A percentile compares a stretch with the other conserved stretches of the same genome.
Conservation (phyloP, 257 asterid species). For the Scutellaria galericulata region DNA sequence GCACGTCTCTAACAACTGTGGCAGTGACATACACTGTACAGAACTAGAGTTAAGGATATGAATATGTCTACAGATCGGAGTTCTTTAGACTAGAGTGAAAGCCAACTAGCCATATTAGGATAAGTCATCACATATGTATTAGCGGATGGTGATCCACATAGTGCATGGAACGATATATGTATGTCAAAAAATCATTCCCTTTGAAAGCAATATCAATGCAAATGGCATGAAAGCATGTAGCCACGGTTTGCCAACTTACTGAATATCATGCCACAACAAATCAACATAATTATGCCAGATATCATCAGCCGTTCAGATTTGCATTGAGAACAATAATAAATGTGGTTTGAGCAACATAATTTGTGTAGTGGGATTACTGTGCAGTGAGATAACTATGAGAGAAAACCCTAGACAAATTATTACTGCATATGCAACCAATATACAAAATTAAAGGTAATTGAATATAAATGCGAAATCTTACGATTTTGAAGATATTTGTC, state of each 20-base stretch:
- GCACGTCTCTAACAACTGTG: background rate
- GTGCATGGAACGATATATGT: background rate
- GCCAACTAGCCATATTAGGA: background rate
- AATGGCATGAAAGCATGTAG: background rate
- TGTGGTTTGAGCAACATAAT: background rate
- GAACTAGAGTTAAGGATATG: background rate
- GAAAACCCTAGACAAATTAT: constrained; percentile 9
- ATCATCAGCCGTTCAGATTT: background rate
- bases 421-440: background rate
- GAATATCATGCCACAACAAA: background rate
- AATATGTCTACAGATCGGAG: background rate
- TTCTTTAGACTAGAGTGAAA: background rate
- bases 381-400: constrained; percentile 19
- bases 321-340: constrained; percentile 14
- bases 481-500: constrained; percentile 96
- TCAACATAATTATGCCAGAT: background rate
- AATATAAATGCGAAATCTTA: constrained; percentile 46
- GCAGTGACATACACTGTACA: constrained; percentile 1
- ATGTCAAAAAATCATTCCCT: background rate
- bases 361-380: constrained; percentile 15
- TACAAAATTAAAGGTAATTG: constrained; percentile 1
- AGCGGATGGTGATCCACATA: background rate
- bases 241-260: constrained; percentile 13
- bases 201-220: background rate
- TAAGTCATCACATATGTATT: background rate